These are phyloP conservation scores for Pelagophyceae sp. DNA, from an alignment of 352 stramenopile species.

Conservation along the genomic window DNA sequence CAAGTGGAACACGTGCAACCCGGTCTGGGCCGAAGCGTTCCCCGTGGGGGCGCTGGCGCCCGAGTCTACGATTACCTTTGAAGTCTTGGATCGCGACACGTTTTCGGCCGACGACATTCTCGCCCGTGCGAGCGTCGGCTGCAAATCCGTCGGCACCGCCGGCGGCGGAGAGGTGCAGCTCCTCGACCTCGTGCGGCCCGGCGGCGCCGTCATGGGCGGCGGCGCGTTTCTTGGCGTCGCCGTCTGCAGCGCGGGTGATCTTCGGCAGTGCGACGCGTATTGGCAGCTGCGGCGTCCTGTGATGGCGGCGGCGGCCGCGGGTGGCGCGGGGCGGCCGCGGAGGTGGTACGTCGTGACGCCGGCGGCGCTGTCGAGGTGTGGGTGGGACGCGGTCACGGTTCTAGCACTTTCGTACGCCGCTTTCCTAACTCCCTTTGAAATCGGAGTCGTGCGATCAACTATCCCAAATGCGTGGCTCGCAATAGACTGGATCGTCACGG, in stretches of 20 bases:
- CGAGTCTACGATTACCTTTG: not conserved
- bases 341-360: not conserved
- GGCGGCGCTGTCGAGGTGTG: not conserved
- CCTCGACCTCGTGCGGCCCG: not conserved
- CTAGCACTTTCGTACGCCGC: not conserved
- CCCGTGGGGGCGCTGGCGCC: not conserved
- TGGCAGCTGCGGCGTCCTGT: not conserved
- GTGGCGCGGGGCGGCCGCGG: too few species aligned
- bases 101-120: not conserved
- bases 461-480: not conserved
- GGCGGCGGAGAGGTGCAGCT: not conserved
- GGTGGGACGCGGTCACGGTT: not conserved
- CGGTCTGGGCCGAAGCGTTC: not conserved
- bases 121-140: not conserved
- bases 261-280: not conserved
- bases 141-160: not conserved
- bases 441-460: not conserved
- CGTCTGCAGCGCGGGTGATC: not conserved
- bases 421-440: not conserved
- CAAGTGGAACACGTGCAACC: not conserved
- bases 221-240: not conserved
- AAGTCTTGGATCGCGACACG: not conserved
- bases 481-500: not conserved
- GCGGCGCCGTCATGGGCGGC: not conserved
- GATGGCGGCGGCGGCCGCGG: not conserved